Evolutionary conservation across 2,329 filamentous ascomycete species (phyloP).

Genomic region (Mollisia scopiformis): DNA sequence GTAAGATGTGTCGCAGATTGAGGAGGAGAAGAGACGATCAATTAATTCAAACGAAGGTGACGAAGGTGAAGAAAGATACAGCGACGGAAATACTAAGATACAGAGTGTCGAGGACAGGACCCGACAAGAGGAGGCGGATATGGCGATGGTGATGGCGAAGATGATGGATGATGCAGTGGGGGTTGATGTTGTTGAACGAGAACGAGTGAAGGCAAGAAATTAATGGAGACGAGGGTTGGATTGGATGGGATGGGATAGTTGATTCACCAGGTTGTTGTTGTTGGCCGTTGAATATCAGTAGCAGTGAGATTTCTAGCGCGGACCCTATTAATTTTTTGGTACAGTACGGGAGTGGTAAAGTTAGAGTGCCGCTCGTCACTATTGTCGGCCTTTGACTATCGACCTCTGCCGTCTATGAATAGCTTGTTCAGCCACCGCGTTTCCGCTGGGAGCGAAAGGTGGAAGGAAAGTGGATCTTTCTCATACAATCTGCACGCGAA

Average conservation of each 20-base stretch:
- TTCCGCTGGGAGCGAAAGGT: not conserved
- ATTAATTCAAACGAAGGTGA: constrained; percentile 2
- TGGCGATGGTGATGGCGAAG: not conserved
- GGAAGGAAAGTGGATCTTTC: not conserved
- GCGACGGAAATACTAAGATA: not conserved
- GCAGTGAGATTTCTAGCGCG: no score
- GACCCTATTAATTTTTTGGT: no score
- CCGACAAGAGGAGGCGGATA: no score
- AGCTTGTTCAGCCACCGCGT: not conserved
- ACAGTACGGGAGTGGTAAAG: no score
- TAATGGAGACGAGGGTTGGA: no score
- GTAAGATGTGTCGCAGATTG: constrained; percentile 12
- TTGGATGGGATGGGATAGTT: no score
- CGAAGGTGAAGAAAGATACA: not conserved
- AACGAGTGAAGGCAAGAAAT: no score
- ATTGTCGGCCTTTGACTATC: not conserved
- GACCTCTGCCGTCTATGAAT: not conserved
- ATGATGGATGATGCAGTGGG: not conserved
- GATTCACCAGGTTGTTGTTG: no score
- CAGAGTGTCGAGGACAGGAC: not conserved
- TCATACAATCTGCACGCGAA: not conserved
- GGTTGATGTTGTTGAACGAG: not conserved
- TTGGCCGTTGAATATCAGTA: no score
- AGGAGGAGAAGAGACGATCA: not conserved
- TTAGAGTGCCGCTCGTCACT: not conserved